These are phyloP conservation scores for Omphalotus guepiniiformis DNA, from an alignment of 768 basidiomycete genomes.

Conservation along the genomic window DNA sequence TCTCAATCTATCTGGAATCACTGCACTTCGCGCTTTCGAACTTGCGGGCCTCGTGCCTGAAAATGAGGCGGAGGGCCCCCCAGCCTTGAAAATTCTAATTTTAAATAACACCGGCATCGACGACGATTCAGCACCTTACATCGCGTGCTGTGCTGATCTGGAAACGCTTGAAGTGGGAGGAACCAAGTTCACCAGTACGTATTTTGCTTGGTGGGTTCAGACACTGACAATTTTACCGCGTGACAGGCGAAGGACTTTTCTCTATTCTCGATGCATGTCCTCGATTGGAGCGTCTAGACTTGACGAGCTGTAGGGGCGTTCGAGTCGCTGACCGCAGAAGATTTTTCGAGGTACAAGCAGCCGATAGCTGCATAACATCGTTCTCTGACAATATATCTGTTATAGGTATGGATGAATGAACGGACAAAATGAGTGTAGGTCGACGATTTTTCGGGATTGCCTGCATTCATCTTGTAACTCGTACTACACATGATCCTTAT, in stretches of 20 bases:
- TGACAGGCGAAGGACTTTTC: conserved; percentile 49
- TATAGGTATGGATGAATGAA: conserved; percentile 18
- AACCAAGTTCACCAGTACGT: conserved; percentile 58
- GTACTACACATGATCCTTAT: neutral
- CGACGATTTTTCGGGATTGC: no score
- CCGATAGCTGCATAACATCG: neutral
- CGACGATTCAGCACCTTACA: conserved; percentile 48
- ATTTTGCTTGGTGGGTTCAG: neutral
- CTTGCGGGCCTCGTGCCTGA: conserved; percentile 44
- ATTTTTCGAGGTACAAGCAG: conserved; percentile 55
- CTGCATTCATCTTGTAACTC: neutral
- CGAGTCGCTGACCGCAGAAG: conserved; percentile 53
- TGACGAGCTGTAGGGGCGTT: conserved; percentile 67
- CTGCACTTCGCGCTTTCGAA: conserved; percentile 45
- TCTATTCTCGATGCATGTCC: conserved; percentile 54
- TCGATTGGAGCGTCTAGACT: conserved; percentile 47
- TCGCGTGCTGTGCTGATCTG: conserved; percentile 49
- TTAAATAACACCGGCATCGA: conserved; percentile 61
- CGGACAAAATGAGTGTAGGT: neutral
- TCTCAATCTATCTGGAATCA: conserved; percentile 55
- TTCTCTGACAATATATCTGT: conserved; percentile 6
- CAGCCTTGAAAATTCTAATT: conserved; percentile 43
- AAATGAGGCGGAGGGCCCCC: conserved; percentile 23
- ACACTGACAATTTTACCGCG: neutral
- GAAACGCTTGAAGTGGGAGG: conserved; percentile 47